Base-by-base conservation (phyloP, 805 yeast genomes). In the Torulaspora quercuum region DNA sequence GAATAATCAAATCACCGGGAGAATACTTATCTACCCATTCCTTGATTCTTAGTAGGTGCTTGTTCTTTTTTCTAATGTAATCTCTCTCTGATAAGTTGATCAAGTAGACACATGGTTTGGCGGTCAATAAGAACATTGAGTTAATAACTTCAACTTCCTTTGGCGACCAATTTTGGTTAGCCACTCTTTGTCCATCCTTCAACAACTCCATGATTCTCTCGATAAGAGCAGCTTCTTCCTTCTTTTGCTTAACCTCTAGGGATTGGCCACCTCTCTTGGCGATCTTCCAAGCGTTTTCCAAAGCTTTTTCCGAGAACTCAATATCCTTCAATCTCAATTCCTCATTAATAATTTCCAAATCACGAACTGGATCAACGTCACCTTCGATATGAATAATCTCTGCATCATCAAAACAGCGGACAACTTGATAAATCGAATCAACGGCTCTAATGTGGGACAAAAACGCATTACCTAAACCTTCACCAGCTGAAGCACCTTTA, bases 401-500 rank as follows among this genome's bases (percentile, higher is more conserved):
- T 24, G 96, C 94, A 65, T 92, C 98, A 60, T 88, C 95, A 58
- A 92, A 92, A 68, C 95, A 85, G 68, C 98, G 82, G 33, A 92
- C 97, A 48, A 92, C 95, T 70, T 92, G 97, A 70, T 84, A 92
- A 49, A 92, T 82, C 46, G 97, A 95, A 75, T 92, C 98, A 39
- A 92, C 98, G 32, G 95, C 92, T 68, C 97, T 79, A 56, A 92
- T 92, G 65, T 92, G 89, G 52, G 95, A 82, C 69, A 92, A 78
- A 76, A 92, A 92, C 46, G 95, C 95, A 65, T 92, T 92, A 60
- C 98, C 98, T 50, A 92, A 78, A 63, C 98, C 98, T 68, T 88
- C 97, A 65, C 97, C 97, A 37, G 84, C 82, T 43, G 87, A 79
- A 24, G 97, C 97, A 68, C 96, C 97, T 68, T 86, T 86, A 49